Conservation (phyloP, 2,329 filamentous ascomycete genomes). For the Colletotrichum higginsianum region DNA sequence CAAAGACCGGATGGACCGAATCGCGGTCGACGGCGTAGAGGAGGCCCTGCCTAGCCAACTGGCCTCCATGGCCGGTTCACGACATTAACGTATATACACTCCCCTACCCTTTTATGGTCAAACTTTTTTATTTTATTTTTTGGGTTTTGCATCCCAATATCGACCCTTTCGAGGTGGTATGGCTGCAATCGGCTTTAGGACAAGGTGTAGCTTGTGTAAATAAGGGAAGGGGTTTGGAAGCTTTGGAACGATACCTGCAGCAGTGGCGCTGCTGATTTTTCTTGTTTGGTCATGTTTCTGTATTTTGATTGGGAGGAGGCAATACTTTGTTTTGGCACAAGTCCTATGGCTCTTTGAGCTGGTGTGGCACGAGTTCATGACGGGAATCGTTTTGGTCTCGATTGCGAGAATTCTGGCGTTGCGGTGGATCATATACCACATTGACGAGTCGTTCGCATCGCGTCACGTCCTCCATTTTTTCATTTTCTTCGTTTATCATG, state of each 20-base stretch:
- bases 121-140: not conserved
- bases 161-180: not conserved
- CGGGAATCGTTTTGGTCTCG: conserved; percentile 33
- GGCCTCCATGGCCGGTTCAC: not conserved
- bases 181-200: not conserved
- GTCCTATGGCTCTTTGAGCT: not conserved
- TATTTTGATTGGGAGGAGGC: conserved; percentile 20
- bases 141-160: conserved; percentile 7
- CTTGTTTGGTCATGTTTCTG: not conserved
- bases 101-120: not conserved
- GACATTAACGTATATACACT: conserved; percentile 33
- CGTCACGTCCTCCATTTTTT: conserved; percentile 33
- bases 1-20: conserved; percentile 88
- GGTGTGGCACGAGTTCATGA: conserved; percentile 27
- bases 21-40: conserved; percentile 82
- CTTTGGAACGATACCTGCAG: conserved; percentile 6
- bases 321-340: conserved; percentile 20
- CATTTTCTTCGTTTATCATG: not conserved
- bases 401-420: conserved; percentile 38
- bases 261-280: not conserved
- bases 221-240: conserved; percentile 20
- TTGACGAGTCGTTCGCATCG: conserved; percentile 38
- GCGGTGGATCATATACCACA: conserved; percentile 42
- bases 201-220: conserved; percentile 23
- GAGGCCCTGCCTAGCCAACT: conserved; percentile 51